Percentiles rank a stretch among this genome's conserved stretches.
Conservation (phyloP, 2,329 filamentous ascomycete genomes). For the Fusarium redolens region DNA sequence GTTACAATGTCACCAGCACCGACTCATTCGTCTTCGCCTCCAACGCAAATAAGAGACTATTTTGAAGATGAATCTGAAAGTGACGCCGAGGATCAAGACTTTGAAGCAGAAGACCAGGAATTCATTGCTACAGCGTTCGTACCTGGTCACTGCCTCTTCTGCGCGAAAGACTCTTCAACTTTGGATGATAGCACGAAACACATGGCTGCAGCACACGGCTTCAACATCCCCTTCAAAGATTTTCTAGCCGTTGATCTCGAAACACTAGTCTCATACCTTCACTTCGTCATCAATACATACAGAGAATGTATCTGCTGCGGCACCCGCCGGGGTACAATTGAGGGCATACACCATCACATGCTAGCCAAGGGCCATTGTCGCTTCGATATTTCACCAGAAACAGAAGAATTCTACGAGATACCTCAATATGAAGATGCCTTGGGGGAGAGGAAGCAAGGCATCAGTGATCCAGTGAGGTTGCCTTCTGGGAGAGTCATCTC, state of each 20-base stretch:
- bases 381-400: slow-evolving; percentile 55
- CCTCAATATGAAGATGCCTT: not conserved
- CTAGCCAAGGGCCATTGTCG: slow-evolving; percentile 60
- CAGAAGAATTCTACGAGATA: slow-evolving; percentile 49
- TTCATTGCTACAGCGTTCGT: not conserved
- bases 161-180: not conserved
- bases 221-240: slow-evolving; percentile 56
- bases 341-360: slow-evolving; percentile 65
- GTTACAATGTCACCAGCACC: not conserved
- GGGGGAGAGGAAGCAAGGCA: not conserved
- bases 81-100: not conserved
- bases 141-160: not conserved
- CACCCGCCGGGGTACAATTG: slow-evolving; percentile 53
- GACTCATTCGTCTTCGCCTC: too few relatives aligned
- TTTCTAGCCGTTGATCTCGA: slow-evolving; percentile 58
- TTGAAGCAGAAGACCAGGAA: not conserved
- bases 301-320: slow-evolving; percentile 64
- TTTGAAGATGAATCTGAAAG: not conserved
- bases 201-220: slow-evolving; percentile 61
- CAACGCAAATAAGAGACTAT: fast-evolving
- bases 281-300: slow-evolving; percentile 61
- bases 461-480: not conserved
- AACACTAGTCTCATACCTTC: slow-evolving; percentile 60
- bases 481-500: not conserved
- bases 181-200: slow-evolving; percentile 54